Conservation (phyloP, 2,329 filamentous ascomycete genomes). For the Pyricularia sp. region DNA sequence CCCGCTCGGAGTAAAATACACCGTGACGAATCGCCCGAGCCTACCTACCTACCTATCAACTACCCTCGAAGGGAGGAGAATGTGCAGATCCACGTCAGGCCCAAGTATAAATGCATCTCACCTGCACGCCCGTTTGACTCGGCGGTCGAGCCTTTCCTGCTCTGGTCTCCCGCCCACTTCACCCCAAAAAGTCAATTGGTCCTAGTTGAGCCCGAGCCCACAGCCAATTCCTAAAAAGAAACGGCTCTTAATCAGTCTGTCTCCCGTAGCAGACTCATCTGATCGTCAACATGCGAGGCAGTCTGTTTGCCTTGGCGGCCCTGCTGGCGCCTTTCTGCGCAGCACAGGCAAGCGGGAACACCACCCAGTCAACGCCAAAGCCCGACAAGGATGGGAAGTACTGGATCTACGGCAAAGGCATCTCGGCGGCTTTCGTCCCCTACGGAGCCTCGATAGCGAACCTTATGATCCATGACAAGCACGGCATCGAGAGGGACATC, state of each 20-base stretch:
- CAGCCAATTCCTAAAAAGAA: background rate
- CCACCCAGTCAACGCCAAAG: background rate
- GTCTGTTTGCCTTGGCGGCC: background rate
- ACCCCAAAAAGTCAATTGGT: background rate
- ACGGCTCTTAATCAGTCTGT: background rate
- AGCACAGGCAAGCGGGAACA: background rate
- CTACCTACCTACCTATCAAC: background rate
- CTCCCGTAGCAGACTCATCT: background rate
- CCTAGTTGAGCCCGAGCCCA: background rate
- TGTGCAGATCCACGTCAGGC: background rate
- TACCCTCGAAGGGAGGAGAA: background rate
- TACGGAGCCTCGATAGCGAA: slow-evolving; percentile 69
- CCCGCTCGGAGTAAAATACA: slow-evolving; percentile 1
- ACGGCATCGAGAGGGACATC: slow-evolving; percentile 60
- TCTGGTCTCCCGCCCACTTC: background rate
- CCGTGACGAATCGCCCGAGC: background rate
- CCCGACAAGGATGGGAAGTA: slow-evolving; percentile 59
- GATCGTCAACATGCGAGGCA: background rate
- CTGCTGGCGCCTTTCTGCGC: slow-evolving; percentile 3
- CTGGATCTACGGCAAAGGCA: slow-evolving; percentile 57
- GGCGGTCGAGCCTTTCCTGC: background rate
- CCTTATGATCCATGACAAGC: slow-evolving; percentile 59
- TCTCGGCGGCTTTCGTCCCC: slow-evolving; percentile 60
- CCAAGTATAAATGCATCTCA: background rate
- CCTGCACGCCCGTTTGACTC: background rate